Evolutionary conservation across 202 grass and related monocot species (phyloP), one percentile per base, ranked within the genome.

Genomic region (Saccharum hybrid): DNA sequence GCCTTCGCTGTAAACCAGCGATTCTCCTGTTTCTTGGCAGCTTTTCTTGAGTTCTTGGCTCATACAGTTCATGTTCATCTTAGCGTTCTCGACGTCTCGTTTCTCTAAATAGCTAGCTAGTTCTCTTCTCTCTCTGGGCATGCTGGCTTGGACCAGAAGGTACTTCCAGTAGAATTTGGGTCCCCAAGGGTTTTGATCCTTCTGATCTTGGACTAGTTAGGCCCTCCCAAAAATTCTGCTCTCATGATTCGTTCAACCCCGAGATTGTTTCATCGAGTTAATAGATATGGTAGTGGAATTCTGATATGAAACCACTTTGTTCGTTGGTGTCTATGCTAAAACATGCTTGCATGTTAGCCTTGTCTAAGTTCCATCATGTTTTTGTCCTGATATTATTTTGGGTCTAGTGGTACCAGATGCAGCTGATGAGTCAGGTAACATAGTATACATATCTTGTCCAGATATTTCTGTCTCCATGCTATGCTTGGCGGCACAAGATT

Each of bases 331-430:
- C 16, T 15, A 19, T 41, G 14, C 33, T 56, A 0, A 54, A 80
- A 52, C 51, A 38, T 64, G 52, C 62, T 78, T 54, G 19, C 41
- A 60, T 66, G 83, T 63, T 75, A 79, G 39, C 46, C 51, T 15
- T 74, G 76, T 81, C 76, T 19, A 41, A 66, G 46, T 61, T 66
- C 18, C 54, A 66, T 76, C 84, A 76, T 63, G 59, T 10, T 84
- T 65, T 87, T 80, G 63, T 82, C 48, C n/a, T 31, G 63, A 76
- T 68, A 14, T 16, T 74, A 68, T 49, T 86, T 67, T 82, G 14
- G 22, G 66, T 42, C 7, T 70, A 28, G 52, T 51, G 19, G 36
- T 56, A 45, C 68, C 60, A 65, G 36, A 83, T 63, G 19, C 36
- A 61, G 28, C 8, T 28, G 36, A 80, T 66, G 46, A 83, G 76